A percentile compares a stretch with the other conserved stretches of the same genome.
Evolutionary conservation across 2,329 filamentous ascomycete species (phyloP).

Genomic region (Cladosporium sp.): DNA sequence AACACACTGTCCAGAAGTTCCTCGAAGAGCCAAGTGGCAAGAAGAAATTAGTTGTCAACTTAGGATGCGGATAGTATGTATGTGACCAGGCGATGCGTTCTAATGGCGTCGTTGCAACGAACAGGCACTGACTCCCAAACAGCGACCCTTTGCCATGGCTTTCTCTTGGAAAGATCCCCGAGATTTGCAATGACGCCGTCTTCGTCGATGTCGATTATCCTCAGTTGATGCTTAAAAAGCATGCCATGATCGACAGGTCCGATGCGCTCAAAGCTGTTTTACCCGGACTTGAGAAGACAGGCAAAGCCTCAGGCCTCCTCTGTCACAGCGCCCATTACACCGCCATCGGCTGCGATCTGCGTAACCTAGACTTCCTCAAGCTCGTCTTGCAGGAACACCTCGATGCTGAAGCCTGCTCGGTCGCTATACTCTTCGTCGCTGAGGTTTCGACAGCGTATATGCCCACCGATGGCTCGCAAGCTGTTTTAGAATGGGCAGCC

Average conservation of each 20-base stretch:
- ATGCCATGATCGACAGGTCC: slow-evolving; percentile 58
- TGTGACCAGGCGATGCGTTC: not conserved
- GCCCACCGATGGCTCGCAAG: slow-evolving; percentile 65
- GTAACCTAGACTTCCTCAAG: slow-evolving; percentile 58
- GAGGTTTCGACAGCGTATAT: slow-evolving; percentile 92
- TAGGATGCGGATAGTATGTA: slow-evolving; percentile 77
- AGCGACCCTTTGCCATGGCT: slow-evolving; percentile 87
- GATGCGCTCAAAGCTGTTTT: slow-evolving; percentile 51
- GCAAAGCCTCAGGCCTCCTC: slow-evolving; percentile 42
- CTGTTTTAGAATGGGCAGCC: slow-evolving; percentile 71
- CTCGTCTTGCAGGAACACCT: slow-evolving; percentile 53
- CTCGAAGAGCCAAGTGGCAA: slow-evolving; percentile 52
- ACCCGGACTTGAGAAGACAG: slow-evolving; percentile 33
- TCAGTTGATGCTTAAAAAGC: slow-evolving; percentile 70
- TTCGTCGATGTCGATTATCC: slow-evolving; percentile 87
- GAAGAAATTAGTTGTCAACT: slow-evolving; percentile 69
- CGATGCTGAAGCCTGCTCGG: slow-evolving; percentile 50
- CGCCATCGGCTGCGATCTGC: slow-evolving; percentile 75
- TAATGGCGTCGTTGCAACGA: not conserved
- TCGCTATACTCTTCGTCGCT: slow-evolving; percentile 65
- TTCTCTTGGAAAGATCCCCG: slow-evolving; percentile 61
- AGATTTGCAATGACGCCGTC: slow-evolving; percentile 50
- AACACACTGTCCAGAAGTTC: slow-evolving; percentile 67
- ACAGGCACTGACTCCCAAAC: slow-evolving; percentile 1
- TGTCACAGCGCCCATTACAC: slow-evolving; percentile 65